Evolutionary conservation across 2,329 filamentous ascomycete species (phyloP).

Genomic region (Colletotrichum tabaci): DNA sequence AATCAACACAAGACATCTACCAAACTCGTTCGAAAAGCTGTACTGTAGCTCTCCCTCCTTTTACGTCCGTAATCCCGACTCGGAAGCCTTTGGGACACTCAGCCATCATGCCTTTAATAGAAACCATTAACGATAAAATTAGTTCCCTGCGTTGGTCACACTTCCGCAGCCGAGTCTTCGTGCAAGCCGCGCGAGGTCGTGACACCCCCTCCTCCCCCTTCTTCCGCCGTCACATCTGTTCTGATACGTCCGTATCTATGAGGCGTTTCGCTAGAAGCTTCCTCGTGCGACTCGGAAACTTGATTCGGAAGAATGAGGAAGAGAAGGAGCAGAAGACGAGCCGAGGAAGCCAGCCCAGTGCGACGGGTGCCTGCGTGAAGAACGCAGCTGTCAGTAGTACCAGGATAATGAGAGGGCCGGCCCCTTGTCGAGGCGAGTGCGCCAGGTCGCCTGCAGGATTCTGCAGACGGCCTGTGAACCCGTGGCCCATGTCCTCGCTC

Average conservation of each 20-base stretch:
- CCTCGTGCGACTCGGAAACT: conserved; percentile 21
- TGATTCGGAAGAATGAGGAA: not conserved
- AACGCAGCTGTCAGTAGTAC: conserved; percentile 36
- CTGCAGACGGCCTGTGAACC: not conserved
- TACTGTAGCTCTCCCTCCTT: not conserved
- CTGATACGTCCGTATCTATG: conserved; percentile 14
- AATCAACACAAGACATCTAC: not conserved
- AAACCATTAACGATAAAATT: conserved; percentile 29
- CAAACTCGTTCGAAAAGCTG: conserved; percentile 5
- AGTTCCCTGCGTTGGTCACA: conserved; percentile 3
- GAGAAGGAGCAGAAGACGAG: not conserved
- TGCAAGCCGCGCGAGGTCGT: conserved; percentile 16
- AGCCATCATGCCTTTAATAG: conserved; percentile 38
- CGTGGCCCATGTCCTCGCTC: not conserved
- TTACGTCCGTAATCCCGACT: conserved; percentile 12
- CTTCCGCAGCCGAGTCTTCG: conserved; percentile 7
- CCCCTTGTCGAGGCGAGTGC: not conserved
- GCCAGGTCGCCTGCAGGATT: not conserved
- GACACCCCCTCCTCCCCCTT: conserved; percentile 1
- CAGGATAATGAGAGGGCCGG: not conserved
- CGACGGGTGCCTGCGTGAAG: conserved; percentile 32
- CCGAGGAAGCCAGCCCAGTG: not conserved
- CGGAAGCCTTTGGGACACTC: conserved; percentile 4
- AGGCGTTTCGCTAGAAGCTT: conserved; percentile 15
- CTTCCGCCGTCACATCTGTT: not conserved